These are phyloP conservation scores for Plasmodium billcollinsi DNA, from an alignment of 169 alveolate genomes.

Conservation along the genomic window DNA sequence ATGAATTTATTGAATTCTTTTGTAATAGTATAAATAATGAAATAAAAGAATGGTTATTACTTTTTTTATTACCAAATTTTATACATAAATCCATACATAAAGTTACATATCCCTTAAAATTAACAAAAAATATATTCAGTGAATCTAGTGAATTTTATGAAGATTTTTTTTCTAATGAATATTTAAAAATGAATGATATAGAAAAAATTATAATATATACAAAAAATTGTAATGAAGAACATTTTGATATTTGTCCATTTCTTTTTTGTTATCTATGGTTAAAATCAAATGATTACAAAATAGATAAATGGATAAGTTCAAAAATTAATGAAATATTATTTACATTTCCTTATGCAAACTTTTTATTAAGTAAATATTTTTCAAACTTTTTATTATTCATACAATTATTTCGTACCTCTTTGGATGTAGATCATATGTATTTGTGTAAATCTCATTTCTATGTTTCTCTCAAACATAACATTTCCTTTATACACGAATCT, in stretches of 20 bases:
- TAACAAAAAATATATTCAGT: constrained; percentile 53
- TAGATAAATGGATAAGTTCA: constrained; percentile 72
- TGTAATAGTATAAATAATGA: constrained; percentile 59
- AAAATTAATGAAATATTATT: constrained; percentile 62
- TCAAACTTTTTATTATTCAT: constrained; percentile 49
- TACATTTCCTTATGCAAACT: constrained; percentile 70
- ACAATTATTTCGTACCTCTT: constrained; percentile 45
- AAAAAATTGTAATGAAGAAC: constrained; percentile 51
- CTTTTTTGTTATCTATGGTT: constrained; percentile 59
- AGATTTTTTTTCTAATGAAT: constrained; percentile 75
- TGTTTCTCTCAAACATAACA: constrained; percentile 61
- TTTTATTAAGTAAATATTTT: constrained; percentile 65
- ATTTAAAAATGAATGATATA: constrained; percentile 61
- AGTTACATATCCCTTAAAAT: constrained; percentile 67
- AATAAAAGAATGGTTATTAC: constrained; percentile 62
- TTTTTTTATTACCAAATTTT: constrained; percentile 59
- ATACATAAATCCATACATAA: constrained; percentile 56
- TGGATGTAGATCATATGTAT: constrained; percentile 72
- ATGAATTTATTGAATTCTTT: constrained; percentile 37
- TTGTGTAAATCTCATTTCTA: constrained; percentile 67
- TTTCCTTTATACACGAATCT: constrained; percentile 61
- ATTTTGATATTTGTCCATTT: constrained; percentile 52
- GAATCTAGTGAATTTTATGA: constrained; percentile 70
- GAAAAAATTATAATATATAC: constrained; percentile 67
- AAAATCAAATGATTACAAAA: constrained; percentile 36